phyloP scores from a whole-genome alignment of 345 rosid genomes.

The Sonneratia caseolaris region DNA sequence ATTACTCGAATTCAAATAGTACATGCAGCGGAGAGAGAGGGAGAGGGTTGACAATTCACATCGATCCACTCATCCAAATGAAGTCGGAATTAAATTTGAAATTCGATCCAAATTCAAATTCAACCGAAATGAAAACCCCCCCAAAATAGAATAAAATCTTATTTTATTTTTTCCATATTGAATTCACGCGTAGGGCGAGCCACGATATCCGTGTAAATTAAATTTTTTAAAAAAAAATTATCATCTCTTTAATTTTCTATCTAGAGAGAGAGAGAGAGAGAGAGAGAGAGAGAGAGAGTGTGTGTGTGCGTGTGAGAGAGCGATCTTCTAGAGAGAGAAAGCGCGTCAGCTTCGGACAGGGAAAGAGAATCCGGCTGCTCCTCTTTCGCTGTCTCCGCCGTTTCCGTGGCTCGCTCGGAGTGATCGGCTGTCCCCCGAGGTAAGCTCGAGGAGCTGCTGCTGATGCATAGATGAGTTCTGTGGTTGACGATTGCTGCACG shows the following conservation, averaged over 20 bases:
- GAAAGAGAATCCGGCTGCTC: constrained; percentile 16
- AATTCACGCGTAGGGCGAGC: constrained; percentile 34
- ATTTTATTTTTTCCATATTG: constrained; percentile 3
- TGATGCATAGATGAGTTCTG: not conserved
- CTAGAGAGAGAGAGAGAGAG: constrained; percentile 3
- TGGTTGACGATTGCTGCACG: not conserved
- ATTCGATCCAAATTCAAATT: constrained; percentile 37
- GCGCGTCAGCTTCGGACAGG: not conserved
- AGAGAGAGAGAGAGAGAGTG: no score
- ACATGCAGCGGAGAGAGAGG: constrained; percentile 24
- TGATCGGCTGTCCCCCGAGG: not conserved
- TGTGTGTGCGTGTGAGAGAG: not conserved
- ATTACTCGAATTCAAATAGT: not conserved
- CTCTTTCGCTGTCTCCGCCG: constrained; percentile 15
- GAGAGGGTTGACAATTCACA: no score
- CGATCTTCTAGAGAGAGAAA: constrained; percentile 19
- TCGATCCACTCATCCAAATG: constrained; percentile 19
- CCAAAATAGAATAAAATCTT: not conserved
- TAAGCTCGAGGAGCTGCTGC: not conserved
- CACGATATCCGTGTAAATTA: constrained; percentile 8
- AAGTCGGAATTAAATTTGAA: constrained; percentile 77
- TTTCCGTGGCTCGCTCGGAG: not conserved
- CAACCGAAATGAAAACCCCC: not conserved
- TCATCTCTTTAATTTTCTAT: constrained; percentile 1
- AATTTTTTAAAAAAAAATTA: not conserved